Conservation (phyloP, 2,329 filamentous ascomycete species). For the Penicillium sp. region DNA sequence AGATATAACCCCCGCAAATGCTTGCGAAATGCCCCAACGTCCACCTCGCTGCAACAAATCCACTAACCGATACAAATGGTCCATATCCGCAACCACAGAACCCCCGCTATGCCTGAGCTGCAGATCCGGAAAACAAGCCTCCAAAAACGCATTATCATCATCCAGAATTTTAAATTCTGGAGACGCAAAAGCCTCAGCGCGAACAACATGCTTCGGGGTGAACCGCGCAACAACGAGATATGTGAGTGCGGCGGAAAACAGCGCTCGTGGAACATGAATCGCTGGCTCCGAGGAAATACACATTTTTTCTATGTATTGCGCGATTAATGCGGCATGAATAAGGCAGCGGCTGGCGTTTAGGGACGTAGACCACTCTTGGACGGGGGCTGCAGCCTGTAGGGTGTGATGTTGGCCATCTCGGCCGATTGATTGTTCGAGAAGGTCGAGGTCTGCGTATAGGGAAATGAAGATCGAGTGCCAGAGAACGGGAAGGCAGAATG, state of each 20-base stretch:
- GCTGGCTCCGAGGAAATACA: conserved; percentile 19
- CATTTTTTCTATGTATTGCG: conserved; percentile 17
- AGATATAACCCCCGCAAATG: conserved; percentile 25
- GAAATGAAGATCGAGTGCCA: conserved; percentile 33
- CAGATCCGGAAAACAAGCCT: neutral
- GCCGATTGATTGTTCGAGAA: conserved; percentile 28
- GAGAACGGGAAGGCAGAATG: conserved; percentile 27
- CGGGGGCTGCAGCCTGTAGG: conserved; percentile 12
- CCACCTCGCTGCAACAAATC: conserved; percentile 23
- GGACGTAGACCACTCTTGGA: conserved; percentile 24
- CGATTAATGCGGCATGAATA: conserved; percentile 16
- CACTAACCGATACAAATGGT: conserved; percentile 20
- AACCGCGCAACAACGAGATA: conserved; percentile 22
- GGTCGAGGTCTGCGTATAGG: conserved; percentile 28
- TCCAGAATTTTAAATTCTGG: neutral
- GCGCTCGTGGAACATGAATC: conserved; percentile 19
- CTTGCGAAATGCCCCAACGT: conserved; percentile 29
- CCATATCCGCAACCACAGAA: conserved; percentile 21
- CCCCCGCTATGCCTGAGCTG: neutral
- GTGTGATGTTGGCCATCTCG: conserved; percentile 22
- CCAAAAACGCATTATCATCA: neutral
- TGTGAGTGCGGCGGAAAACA: conserved; percentile 15
- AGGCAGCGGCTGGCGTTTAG: conserved; percentile 20
- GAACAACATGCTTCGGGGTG: conserved; percentile 8
- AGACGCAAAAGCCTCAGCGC: neutral